Evolutionary conservation across 1,284 basidiomycete species (phyloP), one percentile per base, ranked within the genome.

Genomic region (Exobasidium rhododendri): DNA sequence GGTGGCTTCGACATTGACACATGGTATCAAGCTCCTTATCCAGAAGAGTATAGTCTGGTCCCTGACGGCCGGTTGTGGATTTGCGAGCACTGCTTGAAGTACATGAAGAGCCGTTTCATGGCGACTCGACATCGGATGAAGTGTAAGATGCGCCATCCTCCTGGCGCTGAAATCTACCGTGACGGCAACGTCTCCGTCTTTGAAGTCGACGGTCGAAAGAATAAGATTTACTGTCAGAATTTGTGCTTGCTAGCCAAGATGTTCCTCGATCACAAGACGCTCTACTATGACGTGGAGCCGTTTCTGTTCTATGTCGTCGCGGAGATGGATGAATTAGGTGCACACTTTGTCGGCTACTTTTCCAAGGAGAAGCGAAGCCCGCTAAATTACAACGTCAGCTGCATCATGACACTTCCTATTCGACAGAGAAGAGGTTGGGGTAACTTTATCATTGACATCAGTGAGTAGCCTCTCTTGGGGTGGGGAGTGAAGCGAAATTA

Each of bases 221-320:
- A 98, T 80, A 84, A 61, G 74, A 90, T 92, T 1, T 99, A 91
- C 89, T 99, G 96, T 82, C 86, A 96, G 69, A 97, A 99, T 82
- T 83, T 99, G 62, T 98, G 94, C 81, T 84, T 99, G 67, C 83
- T 99, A 47, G 94, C 90, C 47, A 99, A 99, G 82, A 96, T 92
- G 80, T 99, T 99, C 82, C 87, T 99, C 69, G 96, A 99, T 80
- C 96, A 99, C 65, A 99, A 99, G 84, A 98, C 96, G 29, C 84
- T 99, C 70, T 98, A 98, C 83, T 99, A 97, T 83, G 96, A 99
- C 82, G 96, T 98, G 71, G 97, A 97, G 64, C 96, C 96, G 3
- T 99, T 99, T 84, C 85, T 99, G 84, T 99, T 94, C 85, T 99
- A 98, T 84, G 89, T 94, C 80, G 94, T 98, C 93, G 76, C 88